Evolutionary conservation across 179 eudicot species (phyloP), one percentile per base, ranked within the genome.

Genomic region (Pouteria campechiana): DNA sequence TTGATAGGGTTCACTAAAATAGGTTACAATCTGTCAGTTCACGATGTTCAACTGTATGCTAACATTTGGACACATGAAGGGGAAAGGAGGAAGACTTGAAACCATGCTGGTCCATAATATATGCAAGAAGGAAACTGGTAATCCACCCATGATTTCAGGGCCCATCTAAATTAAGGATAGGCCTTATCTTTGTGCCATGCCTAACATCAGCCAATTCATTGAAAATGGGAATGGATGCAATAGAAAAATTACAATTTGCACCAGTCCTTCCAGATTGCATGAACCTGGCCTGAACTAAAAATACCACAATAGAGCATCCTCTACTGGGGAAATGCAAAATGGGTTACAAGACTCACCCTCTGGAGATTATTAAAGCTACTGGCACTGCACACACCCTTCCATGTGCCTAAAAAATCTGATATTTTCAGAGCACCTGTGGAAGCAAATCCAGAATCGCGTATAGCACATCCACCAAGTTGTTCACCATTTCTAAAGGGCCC

Each of bases 401-500:
- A 90, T 54, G 50, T 65, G 46, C 90, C 93, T 3, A 54, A 22
- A 41, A 81, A 63, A 50, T 79, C 59, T 17, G 81, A 74, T 34
- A 50, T 46, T 13, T 66, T 46, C 57, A 86, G 60, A 2, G 78
- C 63, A 27, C 52, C 59, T 0, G 95, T 79, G 30, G 74, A 53
- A 22, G 93, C 98, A 45, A 90, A 90, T 18, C 73, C 83, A 20
- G 95, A 68, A 73, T 81, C 94, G 3, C 92, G 87, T 33, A 90
- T 76, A 9, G 98, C 69, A 63, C 98, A 90, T 30, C 98, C 96
- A 12, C 98, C 98, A 16, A 86, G 58, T 62, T 82, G 96, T 24
- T 90, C 98, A 13, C 96, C 98, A 33, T 90, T 82, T 52, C 98
- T 82, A 55, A 86, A 90, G 1, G 96, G 94, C 10, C 98, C 98